These are phyloP conservation scores for Metarhizium robertsii DNA, from an alignment of 2,329 filamentous ascomycete genomes.

Conservation along the genomic window DNA sequence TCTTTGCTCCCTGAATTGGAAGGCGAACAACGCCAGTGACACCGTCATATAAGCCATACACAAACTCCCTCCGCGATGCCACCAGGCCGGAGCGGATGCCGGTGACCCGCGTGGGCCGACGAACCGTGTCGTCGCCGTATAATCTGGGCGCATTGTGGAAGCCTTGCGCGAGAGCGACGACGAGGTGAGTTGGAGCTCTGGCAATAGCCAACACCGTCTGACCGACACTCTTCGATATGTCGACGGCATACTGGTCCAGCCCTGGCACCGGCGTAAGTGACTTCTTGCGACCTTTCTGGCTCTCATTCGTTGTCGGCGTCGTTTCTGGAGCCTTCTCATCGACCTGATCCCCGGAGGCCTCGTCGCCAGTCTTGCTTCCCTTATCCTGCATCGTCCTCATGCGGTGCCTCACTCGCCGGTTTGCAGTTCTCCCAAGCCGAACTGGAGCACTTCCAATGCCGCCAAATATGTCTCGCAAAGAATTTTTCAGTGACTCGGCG, in stretches of 20 bases:
- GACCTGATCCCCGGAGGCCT: neutral
- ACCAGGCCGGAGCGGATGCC: slow-evolving; percentile 54
- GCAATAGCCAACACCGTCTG: slow-evolving; percentile 42
- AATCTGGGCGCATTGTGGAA: slow-evolving; percentile 63
- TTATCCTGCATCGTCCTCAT: slow-evolving; percentile 41
- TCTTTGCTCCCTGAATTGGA: slow-evolving; percentile 46
- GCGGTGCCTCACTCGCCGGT: slow-evolving; percentile 31
- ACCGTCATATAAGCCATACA: slow-evolving; percentile 56
- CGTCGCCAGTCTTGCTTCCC: slow-evolving; percentile 19
- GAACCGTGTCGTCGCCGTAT: slow-evolving; percentile 62
- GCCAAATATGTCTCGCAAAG: slow-evolving; percentile 47
- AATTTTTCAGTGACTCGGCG: slow-evolving; percentile 51
- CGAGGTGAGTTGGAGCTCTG: slow-evolving; percentile 50
- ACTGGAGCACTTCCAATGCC: slow-evolving; percentile 57
- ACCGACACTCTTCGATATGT: slow-evolving; percentile 42
- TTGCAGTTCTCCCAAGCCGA: slow-evolving; percentile 47
- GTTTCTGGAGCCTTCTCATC: neutral
- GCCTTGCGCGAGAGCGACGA: slow-evolving; percentile 54
- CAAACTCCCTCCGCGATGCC: slow-evolving; percentile 52
- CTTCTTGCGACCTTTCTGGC: neutral
- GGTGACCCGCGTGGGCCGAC: slow-evolving; percentile 52
- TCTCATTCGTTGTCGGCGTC: slow-evolving; percentile 8
- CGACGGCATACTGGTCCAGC: slow-evolving; percentile 30
- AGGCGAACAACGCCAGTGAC: slow-evolving; percentile 53
- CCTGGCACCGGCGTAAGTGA: slow-evolving; percentile 4